Conservation (phyloP, 345 rosid genomes). For the Psidium friedrichsthalianum region DNA sequence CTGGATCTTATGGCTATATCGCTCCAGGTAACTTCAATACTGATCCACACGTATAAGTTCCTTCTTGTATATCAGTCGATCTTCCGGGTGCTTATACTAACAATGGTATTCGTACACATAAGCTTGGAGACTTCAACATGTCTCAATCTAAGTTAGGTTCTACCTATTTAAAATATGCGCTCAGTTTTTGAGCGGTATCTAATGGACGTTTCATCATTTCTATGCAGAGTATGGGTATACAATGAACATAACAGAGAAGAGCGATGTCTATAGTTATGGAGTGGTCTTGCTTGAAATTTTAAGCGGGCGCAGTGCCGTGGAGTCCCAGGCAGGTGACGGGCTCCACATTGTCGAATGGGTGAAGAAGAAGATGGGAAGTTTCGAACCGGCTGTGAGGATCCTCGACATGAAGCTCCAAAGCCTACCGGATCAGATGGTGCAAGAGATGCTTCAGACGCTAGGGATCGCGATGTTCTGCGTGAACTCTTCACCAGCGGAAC, state of each 20-base stretch:
- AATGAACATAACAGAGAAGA: constrained; percentile 91
- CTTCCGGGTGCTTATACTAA: not conserved
- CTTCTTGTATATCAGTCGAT: not conserved
- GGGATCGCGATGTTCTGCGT: constrained; percentile 97
- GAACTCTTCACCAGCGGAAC: constrained; percentile 68
- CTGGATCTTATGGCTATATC: constrained; percentile 90
- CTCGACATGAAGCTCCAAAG: constrained; percentile 78
- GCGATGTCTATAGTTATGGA: constrained; percentile 90
- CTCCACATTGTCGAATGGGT: constrained; percentile 95
- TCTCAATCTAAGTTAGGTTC: not conserved
- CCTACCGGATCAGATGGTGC: constrained; percentile 79
- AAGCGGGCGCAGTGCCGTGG: constrained; percentile 76
- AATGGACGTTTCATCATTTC: not conserved
- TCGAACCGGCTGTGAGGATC: constrained; percentile 63
- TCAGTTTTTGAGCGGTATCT: not conserved
- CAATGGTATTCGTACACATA: not conserved
- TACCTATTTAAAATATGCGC: not conserved
- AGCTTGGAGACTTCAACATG: not conserved
- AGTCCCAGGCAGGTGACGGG: constrained; percentile 58
- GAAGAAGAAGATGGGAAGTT: constrained; percentile 95
- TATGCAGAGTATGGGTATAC: constrained; percentile 88
- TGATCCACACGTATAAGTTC: not conserved
- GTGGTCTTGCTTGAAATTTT: constrained; percentile 86
- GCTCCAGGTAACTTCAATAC: constrained; percentile 66
- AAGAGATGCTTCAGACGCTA: constrained; percentile 89